Conservation (phyloP, 495 filamentous ascomycete species). For the Aspergillus indologenus region DNA sequence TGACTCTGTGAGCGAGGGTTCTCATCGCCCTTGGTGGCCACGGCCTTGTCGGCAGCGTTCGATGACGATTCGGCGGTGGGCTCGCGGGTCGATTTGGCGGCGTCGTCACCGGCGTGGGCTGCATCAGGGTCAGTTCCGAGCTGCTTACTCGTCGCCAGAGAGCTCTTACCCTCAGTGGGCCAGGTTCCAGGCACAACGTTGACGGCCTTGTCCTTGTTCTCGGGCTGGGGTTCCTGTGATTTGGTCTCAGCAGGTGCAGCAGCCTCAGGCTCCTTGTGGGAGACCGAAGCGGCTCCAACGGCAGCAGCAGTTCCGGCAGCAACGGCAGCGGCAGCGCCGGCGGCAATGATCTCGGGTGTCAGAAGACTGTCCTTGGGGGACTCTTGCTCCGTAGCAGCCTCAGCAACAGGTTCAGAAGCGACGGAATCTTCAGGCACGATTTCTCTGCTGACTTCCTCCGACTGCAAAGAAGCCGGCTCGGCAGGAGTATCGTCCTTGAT, state of each 20-base stretch:
- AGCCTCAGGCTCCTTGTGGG: slow-evolving; percentile 19
- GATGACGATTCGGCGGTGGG: background rate
- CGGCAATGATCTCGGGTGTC: slow-evolving; percentile 27
- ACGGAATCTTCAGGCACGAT: background rate
- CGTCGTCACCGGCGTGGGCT: slow-evolving; percentile 38
- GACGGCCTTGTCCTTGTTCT: slow-evolving; percentile 19
- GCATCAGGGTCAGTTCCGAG: slow-evolving; percentile 38
- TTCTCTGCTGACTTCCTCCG: slow-evolving; percentile 6
- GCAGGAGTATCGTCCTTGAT: slow-evolving; percentile 1
- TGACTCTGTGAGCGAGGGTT: slow-evolving; percentile 41
- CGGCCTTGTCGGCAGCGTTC: slow-evolving; percentile 17
- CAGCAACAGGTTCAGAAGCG: slow-evolving; percentile 20
- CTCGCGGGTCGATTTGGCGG: background rate
- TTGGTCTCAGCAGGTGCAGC: slow-evolving; percentile 10
- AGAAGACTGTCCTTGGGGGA: slow-evolving; percentile 21
- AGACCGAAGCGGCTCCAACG: slow-evolving; percentile 16
- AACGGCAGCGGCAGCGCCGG: slow-evolving; percentile 25
- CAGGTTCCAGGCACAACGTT: slow-evolving; percentile 17
- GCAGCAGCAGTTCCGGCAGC: slow-evolving; percentile 25
- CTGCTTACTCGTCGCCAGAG: slow-evolving; percentile 4
- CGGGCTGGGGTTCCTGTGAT: slow-evolving; percentile 15
- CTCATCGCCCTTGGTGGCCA: slow-evolving; percentile 30
- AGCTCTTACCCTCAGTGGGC: slow-evolving; percentile 15
- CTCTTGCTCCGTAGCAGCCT: slow-evolving; percentile 14
- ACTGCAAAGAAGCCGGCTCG: slow-evolving; percentile 10